These are phyloP conservation scores for Marasmius sp. DNA, from an alignment of 1,284 basidiomycete genomes.

Conservation along the genomic window DNA sequence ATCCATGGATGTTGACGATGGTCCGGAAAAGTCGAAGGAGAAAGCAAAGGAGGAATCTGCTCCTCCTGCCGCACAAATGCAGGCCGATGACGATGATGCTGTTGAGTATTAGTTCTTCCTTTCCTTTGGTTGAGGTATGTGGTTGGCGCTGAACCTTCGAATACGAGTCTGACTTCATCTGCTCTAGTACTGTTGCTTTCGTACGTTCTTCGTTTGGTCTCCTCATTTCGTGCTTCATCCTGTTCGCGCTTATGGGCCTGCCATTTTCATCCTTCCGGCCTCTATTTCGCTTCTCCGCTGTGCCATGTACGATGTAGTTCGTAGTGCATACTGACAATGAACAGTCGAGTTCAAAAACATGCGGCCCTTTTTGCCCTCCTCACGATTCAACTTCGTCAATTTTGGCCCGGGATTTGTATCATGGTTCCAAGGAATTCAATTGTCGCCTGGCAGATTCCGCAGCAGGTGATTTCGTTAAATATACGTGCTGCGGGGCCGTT, in stretches of 20 bases:
- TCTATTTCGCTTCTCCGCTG: not conserved
- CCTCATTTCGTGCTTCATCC: not conserved
- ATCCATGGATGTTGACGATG: constrained; percentile 30
- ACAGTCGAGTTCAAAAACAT: no score
- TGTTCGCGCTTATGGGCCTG: not conserved
- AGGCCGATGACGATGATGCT: constrained; percentile 58
- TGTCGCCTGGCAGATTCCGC: no score
- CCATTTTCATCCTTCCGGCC: not conserved
- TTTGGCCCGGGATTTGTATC: no score
- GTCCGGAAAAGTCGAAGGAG: constrained; percentile 33
- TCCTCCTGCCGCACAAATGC: constrained; percentile 36
- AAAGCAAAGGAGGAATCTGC: constrained; percentile 43
- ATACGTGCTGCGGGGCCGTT: no score
- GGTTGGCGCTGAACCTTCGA: not conserved
- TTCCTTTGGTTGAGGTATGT: constrained; percentile 16
- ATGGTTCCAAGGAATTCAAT: no score
- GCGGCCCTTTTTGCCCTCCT: no score
- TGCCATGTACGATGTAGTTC: not conserved
- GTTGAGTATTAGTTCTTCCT: constrained; percentile 50
- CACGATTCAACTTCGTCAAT: no score
- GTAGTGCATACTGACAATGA: no score
- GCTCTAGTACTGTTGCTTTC: not conserved
- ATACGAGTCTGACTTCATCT: not conserved
- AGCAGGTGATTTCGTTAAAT: no score
- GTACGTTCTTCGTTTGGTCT: not conserved